Evolutionary conservation across 1,284 basidiomycete genomes (phyloP), one percentile per base, ranked within the genome.

Genomic region (Ganoderma multipileum): DNA sequence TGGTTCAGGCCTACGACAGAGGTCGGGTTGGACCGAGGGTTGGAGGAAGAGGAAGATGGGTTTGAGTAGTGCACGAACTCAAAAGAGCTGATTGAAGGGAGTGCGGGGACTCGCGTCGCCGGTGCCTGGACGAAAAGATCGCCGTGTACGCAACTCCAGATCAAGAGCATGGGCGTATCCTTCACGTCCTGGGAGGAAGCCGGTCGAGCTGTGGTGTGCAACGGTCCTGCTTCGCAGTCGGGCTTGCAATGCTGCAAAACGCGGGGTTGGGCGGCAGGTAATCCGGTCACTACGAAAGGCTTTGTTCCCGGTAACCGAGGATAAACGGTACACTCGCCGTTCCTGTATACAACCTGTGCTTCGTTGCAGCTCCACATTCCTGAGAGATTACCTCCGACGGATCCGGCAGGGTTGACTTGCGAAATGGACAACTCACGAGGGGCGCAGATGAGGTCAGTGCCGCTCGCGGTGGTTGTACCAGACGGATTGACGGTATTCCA

Each of bases 121-220:
- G 52, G 55, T 11, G 55, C 55, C n/a, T 58, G 55, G 3, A 58
- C 55, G 20, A 58, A 58, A 33, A 58, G 55, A n/a, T 33, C 33
- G 18, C 55, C 55, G n/a, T 58, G 55, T 16, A 30, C n/a, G 20
- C 55, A 58, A 12, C 55, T 58, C 55, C 55, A 58, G 33, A 58
- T 20, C 28, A 58, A 18, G 30, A 58, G 55, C 30, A 38, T 58
- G n/a, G 55, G 55, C 3, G 36, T 38, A 3, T 58, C 55, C 20
- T 38, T 33, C 20, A 58, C 55, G 33, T 58, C 55, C 18, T 58
- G 6, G 11, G 33, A 12, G 36, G 33, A 58, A 5, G 33, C 33
- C 8, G 16, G 9, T 20, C 33, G 33, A 38, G 55, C 55, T 11
- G 18, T 58, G 1, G 55, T 58, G 18, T 38, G 18, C 33, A 58